These are phyloP conservation scores for Sphagnum fallax DNA, from an alignment of 228 moss, liverwort and hornwort genomes.

Conservation along the genomic window DNA sequence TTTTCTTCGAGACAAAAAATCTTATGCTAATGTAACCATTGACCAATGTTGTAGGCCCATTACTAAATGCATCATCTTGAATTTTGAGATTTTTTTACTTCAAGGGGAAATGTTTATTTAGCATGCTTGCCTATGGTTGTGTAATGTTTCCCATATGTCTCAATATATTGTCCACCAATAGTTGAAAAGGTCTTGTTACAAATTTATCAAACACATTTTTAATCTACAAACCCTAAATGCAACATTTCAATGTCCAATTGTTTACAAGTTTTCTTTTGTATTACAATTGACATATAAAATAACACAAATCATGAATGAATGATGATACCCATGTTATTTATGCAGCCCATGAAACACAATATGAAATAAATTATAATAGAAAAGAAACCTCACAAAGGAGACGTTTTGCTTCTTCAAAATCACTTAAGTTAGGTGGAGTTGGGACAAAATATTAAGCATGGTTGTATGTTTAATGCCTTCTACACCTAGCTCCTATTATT, in stretches of 20 bases:
- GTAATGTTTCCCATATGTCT: conserved; percentile 42
- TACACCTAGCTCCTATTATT: too few species aligned
- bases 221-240: conserved; percentile 17
- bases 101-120: conserved; percentile 24
- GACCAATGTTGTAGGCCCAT: neutral
- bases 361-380: too few species aligned
- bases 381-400: too few species aligned
- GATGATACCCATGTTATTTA: neutral
- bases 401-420: too few species aligned
- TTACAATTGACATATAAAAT: neutral
- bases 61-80: conserved; percentile 34
- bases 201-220: conserved; percentile 17
- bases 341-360: too few species aligned
- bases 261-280: neutral
- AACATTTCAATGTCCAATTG: neutral
- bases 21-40: too few species aligned
- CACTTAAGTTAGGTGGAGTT: too few species aligned
- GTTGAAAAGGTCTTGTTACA: conserved; percentile 19
- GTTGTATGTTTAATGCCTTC: too few species aligned
- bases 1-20: conserved; percentile 2
- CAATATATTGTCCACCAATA: conserved; percentile 31
- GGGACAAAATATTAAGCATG: too few species aligned
- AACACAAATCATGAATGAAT: neutral
- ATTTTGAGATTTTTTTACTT: conserved; percentile 27
- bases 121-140: conserved; percentile 29